Base-by-base conservation (phyloP, 805 yeast species). In the Naumovozyma baii region DNA sequence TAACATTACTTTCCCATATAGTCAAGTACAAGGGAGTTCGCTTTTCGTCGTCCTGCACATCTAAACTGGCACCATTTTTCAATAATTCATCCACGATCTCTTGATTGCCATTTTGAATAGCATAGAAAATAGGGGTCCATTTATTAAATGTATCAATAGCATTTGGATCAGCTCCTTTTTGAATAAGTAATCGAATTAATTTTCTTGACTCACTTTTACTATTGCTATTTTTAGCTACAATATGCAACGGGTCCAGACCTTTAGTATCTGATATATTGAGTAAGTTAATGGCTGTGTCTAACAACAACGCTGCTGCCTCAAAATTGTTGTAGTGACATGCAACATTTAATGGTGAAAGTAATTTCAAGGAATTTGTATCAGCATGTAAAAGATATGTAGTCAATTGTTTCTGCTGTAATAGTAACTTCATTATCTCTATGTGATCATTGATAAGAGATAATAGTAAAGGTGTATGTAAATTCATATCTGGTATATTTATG, bases 41-140 rank as follows among this genome's bases (percentile, higher is more conserved):
- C 3, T 86, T 83, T 44, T 84, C 83, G 44, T 82, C 92, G 61
- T 92, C 97, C 13, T 75, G 68, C 16, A 83, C 56, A 32, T 67
- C 65, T 41, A 80, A 68, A 41, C 76, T 72, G 0, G 96, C 96
- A 4, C 90, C 88, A 43, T 69, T 73, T 17, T 74, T 73, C 15
- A 92, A 72, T 41, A 92, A 68, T 36, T 76, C 83, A 45, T 70
- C 70, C 0, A 94, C 82, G 3, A 92, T 77, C 33, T 70, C 63
- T 3, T 70, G 71, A 56, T 82, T 85, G 1, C 96, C 96, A 49
- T 84, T 90, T 47, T 78, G 76, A 1, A 88, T 88, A 16, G 95
- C 84, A 59, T 92, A 90, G 52, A 87, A 85, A 2, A 92, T 71
- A 0, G 97, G 95, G 0, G 96, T 79, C 96, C 97, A 92, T 50